Evolutionary conservation across 2,329 filamentous ascomycete species (phyloP).

Genomic region (Cladosporium halotolerans): DNA sequence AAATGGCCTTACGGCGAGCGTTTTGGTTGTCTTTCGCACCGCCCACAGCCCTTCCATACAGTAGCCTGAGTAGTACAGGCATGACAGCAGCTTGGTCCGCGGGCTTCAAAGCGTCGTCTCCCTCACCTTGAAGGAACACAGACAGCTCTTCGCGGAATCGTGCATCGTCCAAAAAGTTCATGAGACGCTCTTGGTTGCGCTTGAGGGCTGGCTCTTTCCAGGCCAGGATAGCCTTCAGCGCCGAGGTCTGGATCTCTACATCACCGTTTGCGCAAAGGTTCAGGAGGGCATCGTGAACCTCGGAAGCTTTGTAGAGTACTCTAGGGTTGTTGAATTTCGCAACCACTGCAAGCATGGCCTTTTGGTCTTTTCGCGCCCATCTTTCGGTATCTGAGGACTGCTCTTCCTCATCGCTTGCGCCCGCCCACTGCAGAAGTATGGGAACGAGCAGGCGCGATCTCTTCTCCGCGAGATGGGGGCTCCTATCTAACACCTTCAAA

Average conservation of each 20-base stretch:
- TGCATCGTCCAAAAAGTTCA: conserved; percentile 82
- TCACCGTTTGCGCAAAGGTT: conserved; percentile 80
- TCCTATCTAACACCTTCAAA: conserved; percentile 66
- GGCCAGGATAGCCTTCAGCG: conserved; percentile 75
- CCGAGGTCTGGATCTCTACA: conserved; percentile 76
- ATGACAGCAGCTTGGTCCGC: conserved; percentile 68
- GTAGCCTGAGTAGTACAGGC: conserved; percentile 75
- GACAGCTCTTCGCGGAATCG: conserved; percentile 92
- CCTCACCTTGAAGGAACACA: conserved; percentile 68
- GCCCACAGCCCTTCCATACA: conserved; percentile 83
- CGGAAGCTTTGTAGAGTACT: conserved; percentile 69
- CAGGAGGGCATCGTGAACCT: conserved; percentile 71
- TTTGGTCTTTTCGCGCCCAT: conserved; percentile 76
- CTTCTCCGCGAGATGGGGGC: conserved; percentile 76
- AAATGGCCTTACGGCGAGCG: conserved; percentile 63
- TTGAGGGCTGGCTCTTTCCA: conserved; percentile 78
- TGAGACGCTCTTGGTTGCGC: conserved; percentile 76
- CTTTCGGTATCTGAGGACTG: conserved; percentile 18
- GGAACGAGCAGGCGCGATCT: conserved; percentile 79
- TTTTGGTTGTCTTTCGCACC: conserved; percentile 77
- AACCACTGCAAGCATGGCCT: conserved; percentile 74
- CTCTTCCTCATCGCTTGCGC: conserved; percentile 35
- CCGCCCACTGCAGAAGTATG: conserved; percentile 76
- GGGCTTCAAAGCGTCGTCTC: conserved; percentile 61
- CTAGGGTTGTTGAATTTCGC: conserved; percentile 80